phyloP scores from a whole-genome alignment of 805 yeast species.

The Clavispora carvajalis region DNA sequence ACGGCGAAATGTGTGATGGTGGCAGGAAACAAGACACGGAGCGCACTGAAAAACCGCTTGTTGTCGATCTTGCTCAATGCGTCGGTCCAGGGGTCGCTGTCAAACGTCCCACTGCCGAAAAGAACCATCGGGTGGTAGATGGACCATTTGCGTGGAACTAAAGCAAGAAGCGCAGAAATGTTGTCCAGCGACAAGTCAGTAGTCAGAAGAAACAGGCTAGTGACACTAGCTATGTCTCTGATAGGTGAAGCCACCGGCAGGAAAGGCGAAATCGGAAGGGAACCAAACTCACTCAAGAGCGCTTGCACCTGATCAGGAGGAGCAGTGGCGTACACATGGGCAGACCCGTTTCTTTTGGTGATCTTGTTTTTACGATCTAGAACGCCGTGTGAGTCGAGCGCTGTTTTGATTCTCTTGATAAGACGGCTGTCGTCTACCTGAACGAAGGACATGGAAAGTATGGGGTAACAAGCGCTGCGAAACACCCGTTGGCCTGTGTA shows the following conservation, averaged over 20 bases:
- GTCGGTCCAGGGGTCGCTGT: conserved; percentile 27
- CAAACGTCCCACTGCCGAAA: conserved; percentile 47
- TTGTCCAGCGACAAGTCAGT: not conserved
- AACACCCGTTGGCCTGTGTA: not conserved
- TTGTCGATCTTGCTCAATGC: conserved; percentile 4
- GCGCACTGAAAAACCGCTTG: conserved; percentile 11
- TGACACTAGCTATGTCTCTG: not conserved
- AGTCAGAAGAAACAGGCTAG: not conserved
- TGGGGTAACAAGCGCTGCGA: not conserved
- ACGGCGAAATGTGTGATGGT: conserved; percentile 57
- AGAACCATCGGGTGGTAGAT: conserved; percentile 65
- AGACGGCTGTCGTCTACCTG: conserved; percentile 5
- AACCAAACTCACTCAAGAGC: not conserved
- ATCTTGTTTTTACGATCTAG: conserved; percentile 9
- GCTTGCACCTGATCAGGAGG: not conserved
- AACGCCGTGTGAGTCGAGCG: conserved; percentile 3
- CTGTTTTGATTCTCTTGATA: conserved; percentile 8
- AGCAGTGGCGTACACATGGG: conserved; percentile 3
- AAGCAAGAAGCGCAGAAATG: not conserved
- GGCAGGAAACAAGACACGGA: conserved; percentile 8
- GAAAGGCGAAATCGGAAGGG: not conserved
- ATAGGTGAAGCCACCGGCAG: not conserved
- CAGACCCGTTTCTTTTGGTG: not conserved
- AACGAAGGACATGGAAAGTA: conserved; percentile 2
- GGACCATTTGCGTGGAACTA: conserved; percentile 51